These are phyloP conservation scores for Fusarium duplospermum DNA, from an alignment of 2,329 filamentous ascomycete species.

Conservation along the genomic window DNA sequence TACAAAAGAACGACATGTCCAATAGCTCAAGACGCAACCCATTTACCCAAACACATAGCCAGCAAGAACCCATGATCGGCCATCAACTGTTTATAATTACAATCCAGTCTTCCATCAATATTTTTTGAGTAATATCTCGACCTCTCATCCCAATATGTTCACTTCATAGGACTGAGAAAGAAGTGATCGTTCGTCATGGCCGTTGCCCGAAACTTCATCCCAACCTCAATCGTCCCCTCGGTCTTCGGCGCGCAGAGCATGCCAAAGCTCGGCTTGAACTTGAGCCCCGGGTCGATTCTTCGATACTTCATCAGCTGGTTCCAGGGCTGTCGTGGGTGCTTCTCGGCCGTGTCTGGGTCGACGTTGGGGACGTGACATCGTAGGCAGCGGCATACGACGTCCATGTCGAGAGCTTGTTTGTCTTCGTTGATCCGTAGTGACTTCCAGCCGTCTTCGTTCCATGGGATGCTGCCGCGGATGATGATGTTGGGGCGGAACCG, in stretches of 20 bases:
- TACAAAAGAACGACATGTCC: too few relatives aligned
- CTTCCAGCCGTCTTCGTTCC: slow-evolving; percentile 75
- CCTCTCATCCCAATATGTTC: not conserved
- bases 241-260: slow-evolving; percentile 71
- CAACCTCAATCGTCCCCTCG: slow-evolving; percentile 66
- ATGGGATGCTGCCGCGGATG: slow-evolving; percentile 65
- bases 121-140: not conserved
- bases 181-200: slow-evolving; percentile 67
- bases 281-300: slow-evolving; percentile 68
- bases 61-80: not conserved
- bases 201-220: slow-evolving; percentile 68
- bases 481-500: slow-evolving; percentile 74
- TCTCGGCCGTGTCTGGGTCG: slow-evolving; percentile 69
- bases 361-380: slow-evolving; percentile 74
- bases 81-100: not conserved
- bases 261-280: slow-evolving; percentile 74
- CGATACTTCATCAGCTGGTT: slow-evolving; percentile 70
- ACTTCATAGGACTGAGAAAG: slow-evolving; percentile 46
- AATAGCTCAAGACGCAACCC: too few relatives aligned
- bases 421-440: slow-evolving; percentile 58
- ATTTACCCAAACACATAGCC: not conserved
- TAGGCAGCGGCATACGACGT: slow-evolving; percentile 69
- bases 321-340: slow-evolving; percentile 71
- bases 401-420: slow-evolving; percentile 55
- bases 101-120: not conserved